Percentiles rank a stretch among this genome's conserved stretches.
phyloP scores from a whole-genome alignment of 306 rosid genomes.

The Neltuma alba region DNA sequence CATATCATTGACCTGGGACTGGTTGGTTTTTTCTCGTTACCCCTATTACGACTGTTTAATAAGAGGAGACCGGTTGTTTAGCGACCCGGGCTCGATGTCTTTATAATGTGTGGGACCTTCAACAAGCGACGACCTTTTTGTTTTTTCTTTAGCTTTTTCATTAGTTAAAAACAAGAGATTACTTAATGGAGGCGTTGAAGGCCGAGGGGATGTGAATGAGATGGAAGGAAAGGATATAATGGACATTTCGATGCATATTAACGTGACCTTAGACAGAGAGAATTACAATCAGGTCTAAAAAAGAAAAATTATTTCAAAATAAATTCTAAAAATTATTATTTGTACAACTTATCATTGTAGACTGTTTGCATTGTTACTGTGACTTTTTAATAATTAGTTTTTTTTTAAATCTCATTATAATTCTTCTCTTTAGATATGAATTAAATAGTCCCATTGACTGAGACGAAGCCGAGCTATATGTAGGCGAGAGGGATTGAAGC shows the following conservation, averaged over 20 bases:
- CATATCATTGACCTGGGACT: not conserved
- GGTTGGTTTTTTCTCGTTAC: not conserved
- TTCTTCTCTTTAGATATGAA: not conserved
- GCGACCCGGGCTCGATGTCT: not conserved
- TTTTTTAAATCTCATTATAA: no score
- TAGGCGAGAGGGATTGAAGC: no score
- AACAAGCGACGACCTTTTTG: not conserved
- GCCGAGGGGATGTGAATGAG: not conserved
- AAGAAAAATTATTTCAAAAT: no score
- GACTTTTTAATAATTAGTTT: no score
- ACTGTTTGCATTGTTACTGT: no score
- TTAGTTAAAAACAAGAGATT: no score
- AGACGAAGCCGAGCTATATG: no score
- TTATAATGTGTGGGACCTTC: conserved; percentile 1
- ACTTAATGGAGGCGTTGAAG: not conserved
- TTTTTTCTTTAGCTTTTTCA: not conserved
- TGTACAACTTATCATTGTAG: no score
- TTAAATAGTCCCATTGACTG: not conserved
- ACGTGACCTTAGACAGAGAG: no score
- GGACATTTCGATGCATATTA: not conserved
- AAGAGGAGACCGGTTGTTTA: not conserved
- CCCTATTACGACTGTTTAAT: not conserved
- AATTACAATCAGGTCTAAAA: no score
- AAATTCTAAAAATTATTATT: no score
- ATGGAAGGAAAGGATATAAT: not conserved